Evolutionary conservation across 2,329 filamentous ascomycete genomes (phyloP).

Genomic region (Fusarium sp.): DNA sequence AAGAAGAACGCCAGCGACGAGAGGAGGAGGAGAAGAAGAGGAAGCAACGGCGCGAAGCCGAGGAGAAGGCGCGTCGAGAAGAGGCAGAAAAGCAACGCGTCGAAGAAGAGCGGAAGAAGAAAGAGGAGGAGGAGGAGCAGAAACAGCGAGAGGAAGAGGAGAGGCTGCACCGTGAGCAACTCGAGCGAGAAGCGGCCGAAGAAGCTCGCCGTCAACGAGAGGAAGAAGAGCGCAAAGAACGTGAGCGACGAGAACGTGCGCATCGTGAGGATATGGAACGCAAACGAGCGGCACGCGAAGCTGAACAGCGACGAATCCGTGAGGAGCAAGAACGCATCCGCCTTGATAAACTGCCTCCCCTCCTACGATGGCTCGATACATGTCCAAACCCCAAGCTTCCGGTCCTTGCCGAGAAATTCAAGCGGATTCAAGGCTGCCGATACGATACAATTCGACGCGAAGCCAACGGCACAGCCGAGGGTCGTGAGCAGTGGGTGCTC

Average conservation of each 20-base stretch:
- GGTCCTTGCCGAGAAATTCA: slow-evolving; percentile 64
- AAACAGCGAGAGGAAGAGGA: slow-evolving; percentile 59
- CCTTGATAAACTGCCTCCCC: slow-evolving; percentile 66
- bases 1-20: slow-evolving; percentile 48
- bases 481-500: slow-evolving; percentile 73
- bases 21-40: slow-evolving; percentile 53
- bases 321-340: slow-evolving; percentile 66
- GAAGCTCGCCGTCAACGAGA: slow-evolving; percentile 61
- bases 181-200: slow-evolving; percentile 59
- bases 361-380: slow-evolving; percentile 69
- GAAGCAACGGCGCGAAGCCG: slow-evolving; percentile 49
- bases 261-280: slow-evolving; percentile 59
- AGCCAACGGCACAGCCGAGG: slow-evolving; percentile 62
- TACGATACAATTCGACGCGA: slow-evolving; percentile 70
- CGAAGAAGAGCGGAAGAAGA: slow-evolving; percentile 54
- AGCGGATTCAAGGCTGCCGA: slow-evolving; percentile 67
- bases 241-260: slow-evolving; percentile 57
- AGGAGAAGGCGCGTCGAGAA: slow-evolving; percentile 50
- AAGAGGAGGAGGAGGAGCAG: slow-evolving; percentile 50
- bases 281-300: slow-evolving; percentile 61
- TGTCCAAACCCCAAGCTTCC: slow-evolving; percentile 61
- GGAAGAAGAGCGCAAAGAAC: slow-evolving; percentile 62
- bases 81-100: slow-evolving; percentile 50
- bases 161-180: slow-evolving; percentile 54
- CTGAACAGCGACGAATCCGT: slow-evolving; percentile 60